Evolutionary conservation across 2,329 filamentous ascomycete species (phyloP).

Genomic region (Botrytis byssoidea): DNA sequence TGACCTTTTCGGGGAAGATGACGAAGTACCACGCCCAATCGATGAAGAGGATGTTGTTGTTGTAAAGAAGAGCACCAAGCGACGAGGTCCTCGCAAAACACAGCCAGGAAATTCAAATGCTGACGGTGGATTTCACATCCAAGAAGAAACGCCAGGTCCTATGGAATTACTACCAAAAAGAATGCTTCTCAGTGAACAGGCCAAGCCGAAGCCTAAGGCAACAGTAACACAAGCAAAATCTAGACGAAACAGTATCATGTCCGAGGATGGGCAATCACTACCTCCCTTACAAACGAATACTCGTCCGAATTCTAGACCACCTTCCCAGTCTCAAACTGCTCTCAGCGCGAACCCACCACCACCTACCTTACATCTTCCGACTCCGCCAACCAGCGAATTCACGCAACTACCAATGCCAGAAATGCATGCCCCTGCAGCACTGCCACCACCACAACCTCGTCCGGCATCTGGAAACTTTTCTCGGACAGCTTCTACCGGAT

Average conservation of each 20-base stretch:
- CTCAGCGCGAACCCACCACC: slow-evolving; percentile 9
- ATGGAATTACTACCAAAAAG: slow-evolving; percentile 44
- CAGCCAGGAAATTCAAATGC: slow-evolving; percentile 24
- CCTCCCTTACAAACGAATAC: slow-evolving; percentile 29
- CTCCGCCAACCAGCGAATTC: slow-evolving; percentile 14
- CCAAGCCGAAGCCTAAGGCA: slow-evolving; percentile 33
- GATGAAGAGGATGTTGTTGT: slow-evolving; percentile 42
- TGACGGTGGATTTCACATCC: slow-evolving; percentile 37
- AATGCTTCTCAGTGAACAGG: slow-evolving; percentile 36
- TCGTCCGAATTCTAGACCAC: slow-evolving; percentile 20
- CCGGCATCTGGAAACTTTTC: slow-evolving; percentile 43
- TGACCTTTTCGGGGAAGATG: slow-evolving; percentile 60
- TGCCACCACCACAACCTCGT: slow-evolving; percentile 40
- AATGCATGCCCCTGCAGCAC: slow-evolving; percentile 2
- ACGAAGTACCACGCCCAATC: slow-evolving; percentile 37
- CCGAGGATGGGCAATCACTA: slow-evolving; percentile 37
- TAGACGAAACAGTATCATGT: slow-evolving; percentile 32
- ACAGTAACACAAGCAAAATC: slow-evolving; percentile 40
- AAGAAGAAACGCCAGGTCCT: slow-evolving; percentile 42
- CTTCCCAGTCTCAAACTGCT: slow-evolving; percentile 1
- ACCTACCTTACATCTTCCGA: slow-evolving; percentile 17
- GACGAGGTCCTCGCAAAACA: slow-evolving; percentile 24
- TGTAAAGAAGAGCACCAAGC: slow-evolving; percentile 38
- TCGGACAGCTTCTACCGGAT: slow-evolving; percentile 37
- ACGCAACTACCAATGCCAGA: slow-evolving; percentile 21